Evolutionary conservation across 495 filamentous ascomycete genomes (phyloP), one percentile per base, ranked within the genome.

Genomic region (Aspergillus leporis): DNA sequence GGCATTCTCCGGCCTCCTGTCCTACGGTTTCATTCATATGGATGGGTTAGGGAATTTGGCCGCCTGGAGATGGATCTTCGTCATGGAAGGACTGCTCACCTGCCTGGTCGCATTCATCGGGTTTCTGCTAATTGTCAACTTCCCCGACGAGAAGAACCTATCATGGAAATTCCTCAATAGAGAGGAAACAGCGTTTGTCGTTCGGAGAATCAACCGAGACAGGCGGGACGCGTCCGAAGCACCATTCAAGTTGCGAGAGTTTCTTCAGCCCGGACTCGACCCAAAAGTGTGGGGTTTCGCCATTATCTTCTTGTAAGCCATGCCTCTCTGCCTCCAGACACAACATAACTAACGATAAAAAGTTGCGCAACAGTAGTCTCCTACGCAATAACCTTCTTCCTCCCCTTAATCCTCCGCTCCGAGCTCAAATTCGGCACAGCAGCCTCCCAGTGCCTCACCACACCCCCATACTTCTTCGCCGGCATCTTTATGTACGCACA

Each of bases 41-140:
- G 56, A 68, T 8, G 77, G 78, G 3, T 57, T 76, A 0, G 68
- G 59, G 16, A 72, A 72, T 1, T 64, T 79, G n/a, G 65, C 62
- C 23, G 83, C 84, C 16, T 87, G 85, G 85, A 67, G 78, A 52
- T 85, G 81, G 81, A 78, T 78, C 47, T 83, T 84, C 64, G 76
- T 85, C 59, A 81, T 84, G 43, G 78, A 85, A 57, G 81, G 79
- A 28, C 54, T 81, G 40, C 41, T 80, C 5, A 78, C 75, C 10
- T 63, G 66, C 31, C 38, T 69, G 0, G 53, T 77, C 6, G 70
- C 69, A 22, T 49, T 78, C 23, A 30, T 69, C 18, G 72, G 70
- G 4, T 83, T 77, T 43, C 61, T 79, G 55, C 58, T 79, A 5
- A 66, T 84, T 4, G 76, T 83, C 47, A 76, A 82, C 59, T 82